Base-by-base conservation (phyloP, 2,329 filamentous ascomycete species). In the Fusarium concolor region DNA sequence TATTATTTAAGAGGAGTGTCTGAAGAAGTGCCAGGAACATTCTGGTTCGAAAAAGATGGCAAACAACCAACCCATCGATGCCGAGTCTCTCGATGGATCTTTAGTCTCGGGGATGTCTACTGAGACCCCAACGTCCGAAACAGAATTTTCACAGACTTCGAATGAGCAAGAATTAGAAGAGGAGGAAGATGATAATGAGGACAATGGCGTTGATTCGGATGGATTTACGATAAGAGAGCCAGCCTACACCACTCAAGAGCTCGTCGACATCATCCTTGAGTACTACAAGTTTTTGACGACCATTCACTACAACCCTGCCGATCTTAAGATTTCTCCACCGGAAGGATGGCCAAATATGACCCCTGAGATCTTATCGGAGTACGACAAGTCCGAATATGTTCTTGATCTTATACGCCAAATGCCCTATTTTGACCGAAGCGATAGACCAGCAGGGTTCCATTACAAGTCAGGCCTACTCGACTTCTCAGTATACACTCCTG, bases 271-370 rank as follows among this genome's bases (percentile, higher is more conserved):
- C n/a, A 22, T 50, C 15, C 35, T 49, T 6, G 35, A 33, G 15
- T 56, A 49, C 7, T 56, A 56, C 26, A 39, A 39, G 8, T 56
- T 56, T 12, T 5, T 50, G 1, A 5, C 52, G 22, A 56, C 43
- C 3, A 28, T 56, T 9, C 52, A 50, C 18, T 56, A 31, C 12
- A 18, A 56, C 5, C 14, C 41, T 11, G 22, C 78, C 75, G 4
- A 39, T 26, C 53, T 56, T 26, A 41, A 33, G 8, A 31, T 28
- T 10, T 24, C 53, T 9, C 53, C 53, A 11, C 12, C 43, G 17
- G 26, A 33, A 4, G 43, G 44, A 26, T 56, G 53, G 53, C 17
- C 18, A 1, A 39, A 15, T 1, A 26, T 56, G 11, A 41, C 24
- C 15, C 10, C 17, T 24, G 44, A 56, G 9, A 5, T 17, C 1